Percentiles rank a stretch among this genome's conserved stretches.
These are phyloP conservation scores for Wickerhamomyces alni DNA, from an alignment of 805 yeast genomes.

Conservation along the genomic window DNA sequence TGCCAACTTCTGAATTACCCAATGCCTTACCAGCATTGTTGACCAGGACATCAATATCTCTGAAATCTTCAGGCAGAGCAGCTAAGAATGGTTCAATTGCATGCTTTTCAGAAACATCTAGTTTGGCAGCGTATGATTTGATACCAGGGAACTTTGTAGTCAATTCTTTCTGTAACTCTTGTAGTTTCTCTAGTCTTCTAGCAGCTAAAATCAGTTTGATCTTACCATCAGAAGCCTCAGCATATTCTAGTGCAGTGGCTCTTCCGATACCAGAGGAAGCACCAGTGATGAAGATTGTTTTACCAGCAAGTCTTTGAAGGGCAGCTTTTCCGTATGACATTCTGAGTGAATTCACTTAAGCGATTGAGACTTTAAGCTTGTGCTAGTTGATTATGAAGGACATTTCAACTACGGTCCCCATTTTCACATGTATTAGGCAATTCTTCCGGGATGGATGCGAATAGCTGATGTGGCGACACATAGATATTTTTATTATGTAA, in stretches of 20 bases:
- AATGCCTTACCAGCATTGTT: constrained; percentile 79
- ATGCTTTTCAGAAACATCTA: constrained; percentile 54
- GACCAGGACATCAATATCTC: constrained; percentile 58
- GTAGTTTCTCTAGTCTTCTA: constrained; percentile 62
- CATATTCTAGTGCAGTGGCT: constrained; percentile 85
- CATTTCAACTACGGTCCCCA: too few relatives aligned
- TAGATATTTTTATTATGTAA: too few relatives aligned
- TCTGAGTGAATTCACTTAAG: too few relatives aligned
- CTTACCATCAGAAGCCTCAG: constrained; percentile 66
- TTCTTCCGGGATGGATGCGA: too few relatives aligned
- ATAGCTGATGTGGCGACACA: too few relatives aligned
- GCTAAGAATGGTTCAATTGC: constrained; percentile 47
- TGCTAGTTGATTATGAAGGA: too few relatives aligned
- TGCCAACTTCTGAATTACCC: constrained; percentile 75
- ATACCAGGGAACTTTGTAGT: constrained; percentile 40
- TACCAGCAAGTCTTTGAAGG: constrained; percentile 73
- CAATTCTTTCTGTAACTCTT: constrained; percentile 42
- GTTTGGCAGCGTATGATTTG: constrained; percentile 36
- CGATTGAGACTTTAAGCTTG: too few relatives aligned
- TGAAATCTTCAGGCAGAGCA: constrained; percentile 50
- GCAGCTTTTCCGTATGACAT: constrained; percentile 72
- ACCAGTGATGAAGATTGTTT: constrained; percentile 84
- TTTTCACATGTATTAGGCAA: too few relatives aligned
- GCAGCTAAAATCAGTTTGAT: constrained; percentile 71
- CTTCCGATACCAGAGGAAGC: constrained; percentile 95